These are phyloP conservation scores for Pestalotiopsis sp. DNA, from an alignment of 2,329 filamentous ascomycete species.

Conservation along the genomic window DNA sequence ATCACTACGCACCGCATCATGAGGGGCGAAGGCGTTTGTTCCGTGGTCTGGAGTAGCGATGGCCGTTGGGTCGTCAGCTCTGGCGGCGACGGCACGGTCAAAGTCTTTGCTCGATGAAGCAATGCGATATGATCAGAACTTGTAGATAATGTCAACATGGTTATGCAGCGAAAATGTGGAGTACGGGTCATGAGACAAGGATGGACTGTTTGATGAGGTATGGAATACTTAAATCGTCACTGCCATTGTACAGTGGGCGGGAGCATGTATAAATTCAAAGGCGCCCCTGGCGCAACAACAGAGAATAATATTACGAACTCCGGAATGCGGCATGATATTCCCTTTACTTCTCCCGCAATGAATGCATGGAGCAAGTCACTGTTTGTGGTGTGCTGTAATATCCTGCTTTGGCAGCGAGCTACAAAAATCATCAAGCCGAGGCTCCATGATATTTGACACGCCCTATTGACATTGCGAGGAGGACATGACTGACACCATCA, in stretches of 20 bases:
- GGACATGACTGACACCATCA: no score
- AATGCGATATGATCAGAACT: background rate
- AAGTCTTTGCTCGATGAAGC: conserved; percentile 72
- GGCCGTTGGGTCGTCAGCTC: conserved; percentile 93
- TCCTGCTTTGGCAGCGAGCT: no score
- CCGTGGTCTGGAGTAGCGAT: conserved; percentile 94
- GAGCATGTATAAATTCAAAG: conserved; percentile 9
- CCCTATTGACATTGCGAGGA: no score
- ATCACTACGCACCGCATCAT: conserved; percentile 92
- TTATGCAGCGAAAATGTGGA: background rate
- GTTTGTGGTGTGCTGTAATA: no score
- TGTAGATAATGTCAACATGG: background rate
- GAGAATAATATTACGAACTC: background rate
- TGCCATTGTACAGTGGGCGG: background rate
- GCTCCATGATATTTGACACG: no score
- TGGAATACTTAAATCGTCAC: background rate
- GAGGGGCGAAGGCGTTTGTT: conserved; percentile 93
- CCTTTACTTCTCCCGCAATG: no score
- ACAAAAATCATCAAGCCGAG: no score
- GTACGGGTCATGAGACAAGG: background rate
- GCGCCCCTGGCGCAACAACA: background rate
- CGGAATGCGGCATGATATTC: background rate
- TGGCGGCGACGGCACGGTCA: conserved; percentile 93
- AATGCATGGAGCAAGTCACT: no score
- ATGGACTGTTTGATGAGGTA: conserved; percentile 4